A percentile compares a stretch with the other conserved stretches of the same genome.
Evolutionary conservation across 345 rosid species (phyloP).

Genomic region (Bruguiera sexangula): DNA sequence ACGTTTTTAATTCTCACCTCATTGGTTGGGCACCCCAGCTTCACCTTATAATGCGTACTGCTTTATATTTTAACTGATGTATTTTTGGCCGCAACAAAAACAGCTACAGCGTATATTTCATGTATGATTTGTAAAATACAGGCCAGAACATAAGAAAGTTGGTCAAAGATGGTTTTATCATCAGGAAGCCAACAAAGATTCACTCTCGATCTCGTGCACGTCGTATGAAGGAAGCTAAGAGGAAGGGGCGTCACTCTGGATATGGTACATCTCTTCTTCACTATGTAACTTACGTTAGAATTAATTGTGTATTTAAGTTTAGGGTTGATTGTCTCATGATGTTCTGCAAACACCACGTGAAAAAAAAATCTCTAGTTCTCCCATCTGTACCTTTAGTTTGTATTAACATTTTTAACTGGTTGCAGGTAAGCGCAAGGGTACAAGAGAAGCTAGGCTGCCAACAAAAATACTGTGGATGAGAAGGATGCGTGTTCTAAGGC

Average conservation of each 20-base stretch:
- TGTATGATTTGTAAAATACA: slow-evolving; percentile 15
- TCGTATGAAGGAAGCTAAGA: slow-evolving; percentile 75
- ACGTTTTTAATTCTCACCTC: no score
- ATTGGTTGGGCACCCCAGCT: no score
- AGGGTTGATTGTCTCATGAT: no score
- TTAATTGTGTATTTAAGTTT: no score
- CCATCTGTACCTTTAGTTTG: not conserved
- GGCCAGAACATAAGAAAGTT: slow-evolving; percentile 93
- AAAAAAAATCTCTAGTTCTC: not conserved
- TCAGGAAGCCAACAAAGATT: slow-evolving; percentile 94
- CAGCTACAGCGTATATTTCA: no score
- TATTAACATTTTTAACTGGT: not conserved
- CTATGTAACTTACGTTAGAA: no score
- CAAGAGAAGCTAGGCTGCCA: slow-evolving; percentile 93
- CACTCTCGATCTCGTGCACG: slow-evolving; percentile 94
- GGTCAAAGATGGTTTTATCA: slow-evolving; percentile 92
- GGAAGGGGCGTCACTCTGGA: slow-evolving; percentile 96
- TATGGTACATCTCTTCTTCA: slow-evolving; percentile 45
- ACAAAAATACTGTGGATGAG: slow-evolving; percentile 94
- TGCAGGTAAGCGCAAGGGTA: slow-evolving; percentile 94
- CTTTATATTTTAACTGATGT: not conserved
- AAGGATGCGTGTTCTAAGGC: slow-evolving; percentile 90
- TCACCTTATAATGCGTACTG: not conserved
- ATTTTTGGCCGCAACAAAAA: not conserved
- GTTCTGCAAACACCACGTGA: no score